A percentile compares a stretch with the other conserved stretches of the same genome.
Evolutionary conservation across 2,329 filamentous ascomycete species (phyloP).

Genomic region (Cladophialophora bantiana): DNA sequence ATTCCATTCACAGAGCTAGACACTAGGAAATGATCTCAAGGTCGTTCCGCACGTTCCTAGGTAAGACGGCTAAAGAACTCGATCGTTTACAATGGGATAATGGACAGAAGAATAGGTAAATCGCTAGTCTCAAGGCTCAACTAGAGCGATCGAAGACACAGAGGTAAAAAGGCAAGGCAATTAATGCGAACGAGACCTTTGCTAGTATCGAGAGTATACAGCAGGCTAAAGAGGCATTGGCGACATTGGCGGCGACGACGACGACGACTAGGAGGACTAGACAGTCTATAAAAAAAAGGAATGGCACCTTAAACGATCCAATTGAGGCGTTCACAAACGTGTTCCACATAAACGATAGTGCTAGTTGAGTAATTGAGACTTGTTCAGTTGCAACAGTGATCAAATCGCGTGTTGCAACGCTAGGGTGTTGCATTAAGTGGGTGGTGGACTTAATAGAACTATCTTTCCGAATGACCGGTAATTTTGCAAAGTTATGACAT

Average conservation of each 20-base stretch:
- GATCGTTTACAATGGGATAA: conserved; percentile 9
- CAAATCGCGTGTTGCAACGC: background rate
- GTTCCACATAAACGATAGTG: conserved; percentile 7
- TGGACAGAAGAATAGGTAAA: background rate
- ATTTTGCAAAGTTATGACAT: conserved; percentile 22
- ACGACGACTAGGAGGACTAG: conserved; percentile 3
- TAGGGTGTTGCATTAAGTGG: conserved; percentile 8
- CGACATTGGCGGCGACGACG: background rate
- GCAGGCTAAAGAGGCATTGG: conserved; percentile 11
- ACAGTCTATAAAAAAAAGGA: background rate
- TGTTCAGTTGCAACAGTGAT: background rate
- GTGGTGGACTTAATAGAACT: conserved; percentile 6
- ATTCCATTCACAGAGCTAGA: background rate
- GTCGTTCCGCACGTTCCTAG: background rate
- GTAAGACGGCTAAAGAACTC: conserved; percentile 15
- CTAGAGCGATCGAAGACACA: background rate
- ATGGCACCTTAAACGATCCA: background rate
- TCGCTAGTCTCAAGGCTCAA: background rate
- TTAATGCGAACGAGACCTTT: conserved; percentile 21
- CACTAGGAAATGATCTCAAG: conserved; percentile 7
- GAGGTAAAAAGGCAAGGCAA: conserved; percentile 12
- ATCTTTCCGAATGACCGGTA: conserved; percentile 13
- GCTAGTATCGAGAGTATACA: conserved; percentile 20
- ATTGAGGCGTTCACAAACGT: background rate
- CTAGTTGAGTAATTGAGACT: conserved; percentile 12